Evolutionary conservation across 495 filamentous ascomycete species (phyloP), one percentile per base, ranked within the genome.

Genomic region (Diplogelasinospora grovesii): DNA sequence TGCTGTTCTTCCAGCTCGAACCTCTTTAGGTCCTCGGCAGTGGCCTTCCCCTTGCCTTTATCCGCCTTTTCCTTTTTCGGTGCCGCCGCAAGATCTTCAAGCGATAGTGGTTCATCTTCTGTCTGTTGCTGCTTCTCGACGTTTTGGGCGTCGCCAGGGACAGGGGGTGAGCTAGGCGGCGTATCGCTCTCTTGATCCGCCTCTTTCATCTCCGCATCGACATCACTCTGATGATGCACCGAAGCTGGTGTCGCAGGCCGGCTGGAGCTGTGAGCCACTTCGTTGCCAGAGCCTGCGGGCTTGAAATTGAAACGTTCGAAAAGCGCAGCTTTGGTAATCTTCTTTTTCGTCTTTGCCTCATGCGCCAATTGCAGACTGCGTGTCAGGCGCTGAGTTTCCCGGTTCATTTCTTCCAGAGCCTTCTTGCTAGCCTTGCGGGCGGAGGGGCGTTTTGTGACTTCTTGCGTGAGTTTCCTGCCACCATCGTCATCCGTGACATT

Each of bases 391-490:
- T 96, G 89, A 1, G 90, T 95, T 61, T 97, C 92, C 29, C 85
- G 73, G 41, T 78, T 78, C 81, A 97, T 95, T 54, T 97, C 90
- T 61, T 95, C 85, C n/a, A 95, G 41, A 0, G 93, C 92, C 66
- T 90, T 95, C 67, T 93, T 97, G 65, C 89, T 87, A 3, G 92
- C 92, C 52, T 89, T 95, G 1, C 92, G 78, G 3, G 83, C 67
- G 4, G 87, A 83, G 5, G 80, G 77, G 10, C 77, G 36, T 4
- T 36, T 21, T 1, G 29, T 60, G 6, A 29, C 52, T 23, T 81
- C 68, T 43, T 86, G 81, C 1, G 77, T 77, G 22, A 86, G 58
- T 43, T 71, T 79, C 23, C 68, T 63, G 5, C 65, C 81, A 22
- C 69, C 75, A 7, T 65, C 69, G 24, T 74, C 74, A 45, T 82